Base-by-base conservation (phyloP, 805 yeast genomes). In the Ogataea siamensis region DNA sequence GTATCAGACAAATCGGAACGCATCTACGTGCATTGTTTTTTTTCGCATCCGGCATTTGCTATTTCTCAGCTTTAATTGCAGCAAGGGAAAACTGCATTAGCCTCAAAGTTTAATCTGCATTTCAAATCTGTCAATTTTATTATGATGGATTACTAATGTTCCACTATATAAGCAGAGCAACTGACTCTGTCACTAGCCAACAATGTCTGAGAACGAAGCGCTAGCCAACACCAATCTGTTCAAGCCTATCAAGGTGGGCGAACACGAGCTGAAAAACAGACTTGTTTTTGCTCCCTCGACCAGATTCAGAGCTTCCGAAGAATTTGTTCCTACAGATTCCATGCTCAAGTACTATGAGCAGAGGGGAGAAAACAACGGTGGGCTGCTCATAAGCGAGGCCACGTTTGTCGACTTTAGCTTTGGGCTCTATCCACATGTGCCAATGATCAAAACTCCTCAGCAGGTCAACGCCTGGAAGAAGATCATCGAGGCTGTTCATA, bases 311-410 rank as follows among this genome's bases (percentile, higher is more conserved):
- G 59, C 63, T 28, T 49, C 55, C 3, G 51, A 50, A 4, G 70
- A 65, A 14, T 62, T 59, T 40, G 63, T 65, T 21, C 74, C 80
- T 11, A 62, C 71, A 3, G 76, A 73, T 25, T 64, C 74, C 39
- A 64, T 70, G 43, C 53, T 60, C n/a, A 63, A 70, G 43, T 78
- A 80, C 56, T 83, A 83, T 51, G 64, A 54, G 18, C 76, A 77
- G 48, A 67, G 86, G 48, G 70, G 86, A 0, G 51, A 62, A 30
- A 59, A 62, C 39, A 73, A 74, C 13, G 87, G 87, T 12, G 71
- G 84, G 12, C 58, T 83, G 45, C 46, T 80, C 22, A 71, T 78
- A 47, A 62, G 81, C 7, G 88, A 82, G 55, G 87, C 78, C 10
- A 71, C 82, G 1, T 68, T 66, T 49, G 67, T 69, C n/a, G 61